These are phyloP conservation scores for Phytophthora tentaculata DNA, from an alignment of 352 stramenopile genomes.

Conservation along the genomic window DNA sequence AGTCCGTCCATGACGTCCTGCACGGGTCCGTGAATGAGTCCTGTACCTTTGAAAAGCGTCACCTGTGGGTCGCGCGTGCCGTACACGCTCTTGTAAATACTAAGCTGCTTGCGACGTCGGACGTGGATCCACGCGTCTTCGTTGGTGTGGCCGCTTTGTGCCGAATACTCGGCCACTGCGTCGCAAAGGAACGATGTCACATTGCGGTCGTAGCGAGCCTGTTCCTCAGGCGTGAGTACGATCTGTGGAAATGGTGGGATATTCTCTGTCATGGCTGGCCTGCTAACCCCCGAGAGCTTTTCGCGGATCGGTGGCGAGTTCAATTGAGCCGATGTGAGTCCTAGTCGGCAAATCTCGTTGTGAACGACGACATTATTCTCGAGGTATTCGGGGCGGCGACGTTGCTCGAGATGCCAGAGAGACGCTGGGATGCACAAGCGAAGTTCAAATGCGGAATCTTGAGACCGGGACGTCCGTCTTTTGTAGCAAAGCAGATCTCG, in stretches of 20 bases:
- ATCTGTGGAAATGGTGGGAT: conserved; percentile 45
- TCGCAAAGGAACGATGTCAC: conserved; percentile 47
- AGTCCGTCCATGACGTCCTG: conserved; percentile 55
- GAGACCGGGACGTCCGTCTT: conserved; percentile 36
- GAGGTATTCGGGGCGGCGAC: conserved; percentile 23
- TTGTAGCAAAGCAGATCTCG: conserved; percentile 40
- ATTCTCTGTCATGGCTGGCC: conserved; percentile 34
- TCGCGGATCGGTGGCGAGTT: conserved; percentile 3
- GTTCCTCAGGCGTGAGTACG: conserved; percentile 42
- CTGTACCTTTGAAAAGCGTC: conserved; percentile 49
- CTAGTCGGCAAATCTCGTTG: conserved; percentile 42
- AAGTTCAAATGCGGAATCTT: conserved; percentile 31
- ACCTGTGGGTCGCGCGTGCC: conserved; percentile 46
- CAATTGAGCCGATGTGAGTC: conserved; percentile 16
- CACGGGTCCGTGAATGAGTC: conserved; percentile 42
- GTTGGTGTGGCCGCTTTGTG: conserved; percentile 38
- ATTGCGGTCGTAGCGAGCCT: conserved; percentile 44
- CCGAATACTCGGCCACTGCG: conserved; percentile 45
- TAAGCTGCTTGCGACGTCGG: conserved; percentile 41
- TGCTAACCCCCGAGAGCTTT: conserved; percentile 1
- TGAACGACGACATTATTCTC: conserved; percentile 23
- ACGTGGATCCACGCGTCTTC: conserved; percentile 54
- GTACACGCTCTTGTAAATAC: conserved; percentile 57
- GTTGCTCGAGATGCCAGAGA: conserved; percentile 23
- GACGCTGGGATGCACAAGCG: conserved; percentile 24